Conservation (phyloP, 805 yeast genomes). For the Saitoella complicata region DNA sequence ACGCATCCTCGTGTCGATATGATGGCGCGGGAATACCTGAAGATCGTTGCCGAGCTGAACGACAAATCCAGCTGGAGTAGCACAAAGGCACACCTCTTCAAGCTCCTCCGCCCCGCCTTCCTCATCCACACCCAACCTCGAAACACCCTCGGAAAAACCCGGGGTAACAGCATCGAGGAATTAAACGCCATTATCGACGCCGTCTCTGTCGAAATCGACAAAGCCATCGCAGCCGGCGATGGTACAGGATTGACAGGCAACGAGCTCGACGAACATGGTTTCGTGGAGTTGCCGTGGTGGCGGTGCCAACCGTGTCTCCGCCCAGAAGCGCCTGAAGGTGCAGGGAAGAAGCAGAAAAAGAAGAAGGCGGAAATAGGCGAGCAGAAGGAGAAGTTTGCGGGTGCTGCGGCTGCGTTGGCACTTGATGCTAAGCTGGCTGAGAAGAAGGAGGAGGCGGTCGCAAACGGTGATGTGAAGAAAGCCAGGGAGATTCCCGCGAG, state of each 20-base stretch:
- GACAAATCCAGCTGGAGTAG: slow-evolving; percentile 65
- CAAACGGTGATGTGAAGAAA: no score
- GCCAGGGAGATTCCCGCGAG: no score
- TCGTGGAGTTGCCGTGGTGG: not conserved
- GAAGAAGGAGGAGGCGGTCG: no score
- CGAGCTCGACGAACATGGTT: not conserved
- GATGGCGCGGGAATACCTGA: slow-evolving; percentile 73
- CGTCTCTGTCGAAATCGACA: no score
- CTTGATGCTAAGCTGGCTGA: no score
- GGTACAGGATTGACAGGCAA: not conserved
- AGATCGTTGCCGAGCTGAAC: slow-evolving; percentile 46
- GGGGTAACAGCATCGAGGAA: no score
- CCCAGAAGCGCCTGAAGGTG: not conserved
- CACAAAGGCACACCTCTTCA: slow-evolving; percentile 86
- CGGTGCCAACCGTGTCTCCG: slow-evolving; percentile 11
- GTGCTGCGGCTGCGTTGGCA: no score
- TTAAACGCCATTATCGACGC: no score
- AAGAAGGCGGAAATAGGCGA: no score
- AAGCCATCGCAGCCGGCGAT: slow-evolving; percentile 1
- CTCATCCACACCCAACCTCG: slow-evolving; percentile 64
- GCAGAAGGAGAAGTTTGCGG: no score
- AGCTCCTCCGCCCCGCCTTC: slow-evolving; percentile 66
- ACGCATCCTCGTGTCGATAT: slow-evolving; percentile 77
- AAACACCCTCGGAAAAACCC: slow-evolving; percentile 40
- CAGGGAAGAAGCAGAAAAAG: no score